Evolutionary conservation across 805 yeast species (phyloP).

Genomic region (Lipomyces lipofer): DNA sequence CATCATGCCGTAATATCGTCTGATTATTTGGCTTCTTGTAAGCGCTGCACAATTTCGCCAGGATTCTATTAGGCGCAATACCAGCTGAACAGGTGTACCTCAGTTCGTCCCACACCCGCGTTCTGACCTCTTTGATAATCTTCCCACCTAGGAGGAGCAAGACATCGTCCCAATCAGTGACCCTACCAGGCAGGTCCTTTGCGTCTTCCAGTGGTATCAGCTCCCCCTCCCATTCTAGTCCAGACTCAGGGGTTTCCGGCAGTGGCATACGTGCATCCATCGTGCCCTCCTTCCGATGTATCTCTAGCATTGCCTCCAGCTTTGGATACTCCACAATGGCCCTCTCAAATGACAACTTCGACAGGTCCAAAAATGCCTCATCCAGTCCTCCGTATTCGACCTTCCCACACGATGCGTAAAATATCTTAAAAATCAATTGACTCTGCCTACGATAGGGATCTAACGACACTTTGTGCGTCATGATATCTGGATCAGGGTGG

Average conservation of each 20-base stretch:
- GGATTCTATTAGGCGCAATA: constrained; percentile 66
- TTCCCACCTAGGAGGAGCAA: constrained; percentile 66
- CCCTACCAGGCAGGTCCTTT: constrained; percentile 15
- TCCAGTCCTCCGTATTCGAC: constrained; percentile 96
- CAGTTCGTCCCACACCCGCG: constrained; percentile 52
- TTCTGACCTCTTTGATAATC: constrained; percentile 56
- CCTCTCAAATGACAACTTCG: constrained; percentile 55
- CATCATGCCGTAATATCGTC: constrained; percentile 60
- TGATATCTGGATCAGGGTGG: constrained; percentile 54
- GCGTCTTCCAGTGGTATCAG: constrained; percentile 30
- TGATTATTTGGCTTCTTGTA: constrained; percentile 79
- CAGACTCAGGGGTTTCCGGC: constrained; percentile 41
- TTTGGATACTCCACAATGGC: constrained; percentile 52
- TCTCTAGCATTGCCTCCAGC: constrained; percentile 33
- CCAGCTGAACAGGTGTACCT: constrained; percentile 93
- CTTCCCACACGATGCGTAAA: constrained; percentile 56
- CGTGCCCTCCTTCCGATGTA: constrained; percentile 1
- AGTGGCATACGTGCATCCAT: constrained; percentile 45
- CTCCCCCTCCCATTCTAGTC: constrained; percentile 38
- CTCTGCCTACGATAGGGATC: constrained; percentile 92
- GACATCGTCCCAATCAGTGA: constrained; percentile 79
- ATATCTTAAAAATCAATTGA: constrained; percentile 68
- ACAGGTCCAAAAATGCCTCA: constrained; percentile 86
- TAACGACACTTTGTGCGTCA: constrained; percentile 75
- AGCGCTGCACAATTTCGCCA: constrained; percentile 87